Base-by-base conservation (phyloP, 2,329 filamentous ascomycete species). In the Pyrenophora seminiperda region DNA sequence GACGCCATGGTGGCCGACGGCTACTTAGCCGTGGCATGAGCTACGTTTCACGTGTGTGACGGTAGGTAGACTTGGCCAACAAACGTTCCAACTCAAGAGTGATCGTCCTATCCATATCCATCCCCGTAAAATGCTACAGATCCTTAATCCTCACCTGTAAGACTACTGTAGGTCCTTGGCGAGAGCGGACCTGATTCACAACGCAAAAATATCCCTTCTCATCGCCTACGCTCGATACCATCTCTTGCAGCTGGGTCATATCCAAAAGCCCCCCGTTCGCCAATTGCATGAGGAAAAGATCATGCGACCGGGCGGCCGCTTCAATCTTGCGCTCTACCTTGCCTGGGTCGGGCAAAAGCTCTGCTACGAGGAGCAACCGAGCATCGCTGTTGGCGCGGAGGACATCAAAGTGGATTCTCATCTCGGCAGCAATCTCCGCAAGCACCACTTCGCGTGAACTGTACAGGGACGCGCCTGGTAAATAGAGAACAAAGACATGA, bases 241-340 rank as follows among this genome's bases (percentile, higher is more conserved):
- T 34, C 5, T 61, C 55, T 4, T 66, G 27, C 9, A 74, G 29
- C 41, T 72, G 69, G 6, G 20, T 17, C 41, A 71, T 52, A 20
- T 67, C 64, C 40, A 68, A 46, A 10, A 29, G 60, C 4, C 58
- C 31, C 32, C 66, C 63, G 33, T 66, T 70, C 13, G 53, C 36
- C 9, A 75, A 47, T 46, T 75, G 73, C 7, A 64, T 44, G 15
- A 62, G 43, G 5, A 48, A 52, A 2, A 75, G 50, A 32, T 75
- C 73, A 1, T 61, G 60, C 18, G 63, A 62, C 7, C 41, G 48
- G 13, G 37, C 48, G 22, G 29, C 27, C n/a, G 11, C 31, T 22
- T 53, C 50, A 15, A 37, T 34, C 13, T 44, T 30, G 14, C 18
- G 17, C 19, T 44, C 41, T 6, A 44, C 47, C 13, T 24, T 17